phyloP scores from a whole-genome alignment of 1,284 basidiomycete species.

The Fomes fomentarius region DNA sequence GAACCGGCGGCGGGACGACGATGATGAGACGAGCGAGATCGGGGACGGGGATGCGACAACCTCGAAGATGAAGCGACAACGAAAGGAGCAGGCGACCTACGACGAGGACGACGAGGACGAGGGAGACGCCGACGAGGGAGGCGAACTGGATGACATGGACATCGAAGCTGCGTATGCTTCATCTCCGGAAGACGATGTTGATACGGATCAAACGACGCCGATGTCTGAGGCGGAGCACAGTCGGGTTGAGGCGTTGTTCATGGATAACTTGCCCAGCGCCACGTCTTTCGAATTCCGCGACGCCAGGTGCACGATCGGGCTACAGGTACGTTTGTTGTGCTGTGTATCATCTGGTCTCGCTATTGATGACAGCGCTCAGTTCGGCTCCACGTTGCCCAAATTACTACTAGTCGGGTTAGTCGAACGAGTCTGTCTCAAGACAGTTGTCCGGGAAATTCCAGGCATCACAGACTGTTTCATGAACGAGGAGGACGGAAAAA shows the following conservation, averaged over 20 bases:
- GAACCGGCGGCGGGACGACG: conserved; percentile 44
- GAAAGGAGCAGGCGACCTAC: conserved; percentile 57
- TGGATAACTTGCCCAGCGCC: conserved; percentile 56
- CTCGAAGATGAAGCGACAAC: conserved; percentile 51
- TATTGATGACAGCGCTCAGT: conserved; percentile 43
- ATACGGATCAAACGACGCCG: conserved; percentile 35
- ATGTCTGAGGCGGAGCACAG: conserved; percentile 33
- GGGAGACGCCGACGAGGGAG: conserved; percentile 55
- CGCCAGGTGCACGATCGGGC: conserved; percentile 73
- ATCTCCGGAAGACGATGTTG: conserved; percentile 43
- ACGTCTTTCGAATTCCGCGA: conserved; percentile 81
- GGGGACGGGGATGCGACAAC: conserved; percentile 37
- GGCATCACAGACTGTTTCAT: conserved; percentile 86
- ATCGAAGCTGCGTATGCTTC: conserved; percentile 73
- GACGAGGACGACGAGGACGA: conserved; percentile 55
- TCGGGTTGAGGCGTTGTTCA: conserved; percentile 56
- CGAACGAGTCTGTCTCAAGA: conserved; percentile 82
- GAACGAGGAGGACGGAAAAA: conserved; percentile 58
- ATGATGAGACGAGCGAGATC: conserved; percentile 44
- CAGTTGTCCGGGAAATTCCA: conserved; percentile 87
- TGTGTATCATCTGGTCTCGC: conserved; percentile 2
- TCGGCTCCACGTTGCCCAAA: conserved; percentile 79
- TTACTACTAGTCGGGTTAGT: conserved; percentile 90
- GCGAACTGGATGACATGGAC: conserved; percentile 60
- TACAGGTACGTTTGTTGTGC: conserved; percentile 65